These are phyloP conservation scores for Cryptosporidium tyzzeri DNA, from an alignment of 169 alveolate species.

Conservation along the genomic window DNA sequence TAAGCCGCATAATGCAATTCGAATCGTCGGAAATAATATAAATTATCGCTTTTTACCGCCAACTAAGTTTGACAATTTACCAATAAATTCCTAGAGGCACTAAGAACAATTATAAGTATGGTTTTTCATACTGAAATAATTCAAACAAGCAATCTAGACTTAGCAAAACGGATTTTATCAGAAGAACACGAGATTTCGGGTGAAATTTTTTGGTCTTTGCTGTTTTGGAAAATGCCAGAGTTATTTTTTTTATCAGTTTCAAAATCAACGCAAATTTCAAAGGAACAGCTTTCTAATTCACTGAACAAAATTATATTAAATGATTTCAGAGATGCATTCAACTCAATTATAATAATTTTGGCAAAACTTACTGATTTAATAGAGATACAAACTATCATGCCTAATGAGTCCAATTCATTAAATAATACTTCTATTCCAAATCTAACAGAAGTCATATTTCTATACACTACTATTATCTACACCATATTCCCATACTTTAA, in stretches of 20 bases:
- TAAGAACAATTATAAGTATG: neutral
- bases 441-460: neutral
- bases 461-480: conserved; percentile 1
- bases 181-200: neutral
- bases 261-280: conserved; percentile 35
- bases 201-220: conserved; percentile 49
- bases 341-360: conserved; percentile 9
- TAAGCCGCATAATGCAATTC: conserved; percentile 27
- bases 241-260: conserved; percentile 23
- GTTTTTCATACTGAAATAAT: neutral
- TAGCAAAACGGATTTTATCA: neutral
- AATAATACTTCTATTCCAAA: neutral
- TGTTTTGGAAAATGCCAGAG: conserved; percentile 44
- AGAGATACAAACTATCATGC: neutral
- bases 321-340: conserved; percentile 6
- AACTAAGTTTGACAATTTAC: neutral
- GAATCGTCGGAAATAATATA: neutral
- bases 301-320: neutral
- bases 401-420: neutral
- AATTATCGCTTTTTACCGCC: neutral
- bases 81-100: neutral
- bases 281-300: conserved; percentile 27
- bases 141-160: neutral
- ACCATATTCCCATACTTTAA: conserved; percentile 30
- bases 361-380: conserved; percentile 12